Base-by-base conservation (phyloP, 495 filamentous ascomycete genomes). In the Amphirosellinia nigrospora region DNA sequence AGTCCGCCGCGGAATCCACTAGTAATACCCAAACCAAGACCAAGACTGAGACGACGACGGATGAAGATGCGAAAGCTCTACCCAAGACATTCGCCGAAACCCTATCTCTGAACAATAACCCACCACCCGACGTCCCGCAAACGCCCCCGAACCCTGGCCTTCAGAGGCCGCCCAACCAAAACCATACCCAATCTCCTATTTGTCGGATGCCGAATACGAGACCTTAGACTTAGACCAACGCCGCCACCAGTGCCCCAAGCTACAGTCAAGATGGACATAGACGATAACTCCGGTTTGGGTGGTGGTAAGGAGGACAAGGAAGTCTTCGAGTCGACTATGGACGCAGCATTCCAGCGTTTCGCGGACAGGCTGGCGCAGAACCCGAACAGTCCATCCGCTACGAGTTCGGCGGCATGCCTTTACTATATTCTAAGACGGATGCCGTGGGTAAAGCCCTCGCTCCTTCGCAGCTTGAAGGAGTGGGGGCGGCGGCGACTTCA, bases 311-410 rank as follows among this genome's bases (percentile, higher is more conserved):
- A 94, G 59, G 89, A 93, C 67, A 94, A 92, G 78, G 93, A 94
- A 41, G 88, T 90, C 0, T 96, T 93, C 77, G 95, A 98, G 75
- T 93, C 90, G 30, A 86, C 80, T 43, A 86, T 96, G 75, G 96
- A 99, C 83, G 92, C 89, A 56, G 89, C 90, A 0, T 99, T 99
- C 82, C 94, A 97, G 78, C 90, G 89, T 66, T 94, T 99, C 78
- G 94, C 96, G 0, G 94, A 94, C 74, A 83, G 94, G 3, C 85
- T 98, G 9, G 88, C 87, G 0, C 93, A 98, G 78, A 99, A 99
- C 80, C 94, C 0, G 93, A 97, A 71, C 96, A 99, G 75, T 90
- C 94, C 16, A 89, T 99, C 41, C 89, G 96, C 50, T 99, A 98
- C 75, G 94, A 98, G 78, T 96, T 93, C 78, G 84, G 82, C 1